phyloP scores from a whole-genome alignment of 441 rosid species.

The Melastoma candidum region DNA sequence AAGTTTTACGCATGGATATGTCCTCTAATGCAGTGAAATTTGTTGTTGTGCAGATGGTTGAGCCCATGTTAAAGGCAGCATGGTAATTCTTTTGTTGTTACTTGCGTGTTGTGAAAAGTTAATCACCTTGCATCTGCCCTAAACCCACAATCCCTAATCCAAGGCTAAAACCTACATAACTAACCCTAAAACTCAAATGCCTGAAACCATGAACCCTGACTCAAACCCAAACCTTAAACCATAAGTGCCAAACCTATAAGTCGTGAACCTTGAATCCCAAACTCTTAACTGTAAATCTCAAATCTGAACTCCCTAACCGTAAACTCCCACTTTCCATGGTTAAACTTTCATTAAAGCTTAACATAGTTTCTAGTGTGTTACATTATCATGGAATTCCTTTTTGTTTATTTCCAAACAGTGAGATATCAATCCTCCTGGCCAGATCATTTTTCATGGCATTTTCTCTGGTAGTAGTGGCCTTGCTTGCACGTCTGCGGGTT shows the following conservation, averaged over 20 bases:
- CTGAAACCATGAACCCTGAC: too few relatives aligned
- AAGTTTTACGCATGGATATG: neutral
- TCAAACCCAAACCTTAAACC: too few relatives aligned
- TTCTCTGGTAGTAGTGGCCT: conserved; percentile 55
- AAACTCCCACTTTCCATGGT: neutral
- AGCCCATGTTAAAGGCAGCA: conserved; percentile 82
- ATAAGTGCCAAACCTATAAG: too few relatives aligned
- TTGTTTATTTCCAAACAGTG: conserved; percentile 28
- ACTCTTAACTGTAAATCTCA: neutral
- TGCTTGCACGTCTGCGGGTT: conserved; percentile 75
- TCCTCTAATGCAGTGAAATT: neutral
- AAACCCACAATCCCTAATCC: neutral
- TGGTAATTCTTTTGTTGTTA: conserved; percentile 32
- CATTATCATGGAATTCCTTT: neutral
- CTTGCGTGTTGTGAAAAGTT: neutral
- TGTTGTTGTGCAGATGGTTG: conserved; percentile 61
- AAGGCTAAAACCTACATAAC: too few relatives aligned
- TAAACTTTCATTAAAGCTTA: conserved; percentile 1
- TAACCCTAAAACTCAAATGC: too few relatives aligned
- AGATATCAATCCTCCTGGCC: conserved; percentile 65
- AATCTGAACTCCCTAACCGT: neutral
- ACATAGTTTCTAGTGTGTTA: neutral
- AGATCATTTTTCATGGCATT: conserved; percentile 76
- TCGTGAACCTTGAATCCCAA: too few relatives aligned
- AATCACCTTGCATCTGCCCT: neutral